These are phyloP conservation scores for Acanthamoeba royreba DNA, from an alignment of 208 protist species.

Conservation along the genomic window DNA sequence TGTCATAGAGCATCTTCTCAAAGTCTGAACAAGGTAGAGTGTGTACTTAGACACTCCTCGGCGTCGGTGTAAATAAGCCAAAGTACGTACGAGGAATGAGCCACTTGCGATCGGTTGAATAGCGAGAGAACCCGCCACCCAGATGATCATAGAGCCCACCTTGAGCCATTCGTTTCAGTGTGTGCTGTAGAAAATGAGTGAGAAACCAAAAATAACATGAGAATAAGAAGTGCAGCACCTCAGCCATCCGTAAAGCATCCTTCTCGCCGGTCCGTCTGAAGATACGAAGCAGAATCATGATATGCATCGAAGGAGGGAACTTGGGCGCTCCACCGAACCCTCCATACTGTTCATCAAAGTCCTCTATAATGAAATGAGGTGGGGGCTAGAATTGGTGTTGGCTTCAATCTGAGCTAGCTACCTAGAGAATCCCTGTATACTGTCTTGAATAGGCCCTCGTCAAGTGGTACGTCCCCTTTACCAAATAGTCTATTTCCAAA, in stretches of 20 bases:
- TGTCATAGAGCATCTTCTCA: slow-evolving; percentile 63
- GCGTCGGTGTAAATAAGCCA: background rate
- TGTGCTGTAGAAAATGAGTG: background rate
- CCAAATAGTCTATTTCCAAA: background rate
- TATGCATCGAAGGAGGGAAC: slow-evolving; percentile 52
- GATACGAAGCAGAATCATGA: slow-evolving; percentile 42
- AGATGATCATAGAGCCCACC: slow-evolving; percentile 65
- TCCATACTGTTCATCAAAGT: slow-evolving; percentile 52
- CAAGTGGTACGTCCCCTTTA: background rate
- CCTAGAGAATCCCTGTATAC: background rate
- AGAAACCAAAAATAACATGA: background rate
- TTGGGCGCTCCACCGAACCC: slow-evolving; percentile 61
- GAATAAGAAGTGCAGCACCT: background rate
- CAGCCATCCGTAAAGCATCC: background rate
- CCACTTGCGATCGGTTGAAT: slow-evolving; percentile 53
- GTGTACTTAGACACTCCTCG: slow-evolving; percentile 21
- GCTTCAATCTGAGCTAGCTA: background rate
- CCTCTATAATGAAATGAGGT: background rate
- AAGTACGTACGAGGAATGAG: slow-evolving; percentile 51
- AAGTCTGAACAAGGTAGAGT: background rate
- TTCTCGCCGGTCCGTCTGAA: background rate
- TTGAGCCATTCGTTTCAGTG: slow-evolving; percentile 53
- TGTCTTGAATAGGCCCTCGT: background rate
- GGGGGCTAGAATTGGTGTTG: no score
- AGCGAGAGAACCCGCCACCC: slow-evolving; percentile 58